Conservation (phyloP, 768 basidiomycete genomes). For the Rhodotorula kratochvilovae region DNA sequence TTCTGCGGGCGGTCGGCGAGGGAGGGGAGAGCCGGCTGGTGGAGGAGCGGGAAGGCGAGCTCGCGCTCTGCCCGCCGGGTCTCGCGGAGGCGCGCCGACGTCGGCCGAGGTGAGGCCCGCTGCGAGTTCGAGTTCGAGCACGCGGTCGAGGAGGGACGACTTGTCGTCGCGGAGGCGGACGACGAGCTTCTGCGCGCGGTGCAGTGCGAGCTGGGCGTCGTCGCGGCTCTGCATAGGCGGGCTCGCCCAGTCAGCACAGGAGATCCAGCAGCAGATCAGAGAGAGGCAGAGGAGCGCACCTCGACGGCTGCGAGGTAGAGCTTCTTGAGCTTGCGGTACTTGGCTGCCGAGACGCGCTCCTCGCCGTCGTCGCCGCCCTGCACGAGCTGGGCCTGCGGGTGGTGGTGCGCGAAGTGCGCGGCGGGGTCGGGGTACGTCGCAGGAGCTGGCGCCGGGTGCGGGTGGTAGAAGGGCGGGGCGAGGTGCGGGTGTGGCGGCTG, state of each 20-base stretch:
- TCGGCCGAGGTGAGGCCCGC: constrained; percentile 31
- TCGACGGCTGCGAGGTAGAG: constrained; percentile 66
- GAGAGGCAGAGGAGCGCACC: constrained; percentile 48
- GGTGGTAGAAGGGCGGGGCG: neutral
- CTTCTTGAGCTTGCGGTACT: constrained; percentile 63
- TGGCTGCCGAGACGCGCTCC: constrained; percentile 43
- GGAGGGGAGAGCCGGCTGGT: constrained; percentile 22
- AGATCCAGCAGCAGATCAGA: too few relatives aligned
- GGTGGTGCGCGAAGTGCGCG: neutral
- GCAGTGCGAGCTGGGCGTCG: constrained; percentile 58
- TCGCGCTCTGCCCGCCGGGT: constrained; percentile 13
- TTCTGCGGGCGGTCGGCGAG: constrained; percentile 27
- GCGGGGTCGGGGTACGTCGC: neutral
- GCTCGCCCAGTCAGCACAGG: too few relatives aligned
- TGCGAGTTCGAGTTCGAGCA: constrained; percentile 33
- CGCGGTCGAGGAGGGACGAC: constrained; percentile 46
- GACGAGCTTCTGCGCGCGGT: constrained; percentile 62
- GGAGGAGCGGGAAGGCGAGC: constrained; percentile 29
- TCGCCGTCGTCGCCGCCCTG: neutral
- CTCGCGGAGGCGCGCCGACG: constrained; percentile 6
- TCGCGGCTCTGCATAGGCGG: constrained; percentile 57
- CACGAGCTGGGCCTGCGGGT: neutral
- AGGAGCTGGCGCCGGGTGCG: neutral
- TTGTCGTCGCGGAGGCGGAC: constrained; percentile 60
- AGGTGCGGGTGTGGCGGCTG: neutral